Percentiles rank a stretch among this genome's conserved stretches.
Conservation (phyloP, 352 stramenopile genomes). For the Phytophthora citrophthora region DNA sequence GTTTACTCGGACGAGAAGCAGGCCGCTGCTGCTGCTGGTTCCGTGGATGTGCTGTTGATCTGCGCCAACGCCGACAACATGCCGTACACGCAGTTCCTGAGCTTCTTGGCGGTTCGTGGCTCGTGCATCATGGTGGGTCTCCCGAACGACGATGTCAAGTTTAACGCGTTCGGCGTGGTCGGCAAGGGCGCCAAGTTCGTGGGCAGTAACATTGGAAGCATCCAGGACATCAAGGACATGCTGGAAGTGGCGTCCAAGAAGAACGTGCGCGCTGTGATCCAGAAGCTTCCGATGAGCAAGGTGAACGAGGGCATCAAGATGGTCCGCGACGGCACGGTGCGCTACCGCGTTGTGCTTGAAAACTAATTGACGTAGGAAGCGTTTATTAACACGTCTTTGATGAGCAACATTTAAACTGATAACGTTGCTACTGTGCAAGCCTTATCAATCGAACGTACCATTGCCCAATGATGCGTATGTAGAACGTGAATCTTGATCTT, state of each 20-base stretch:
- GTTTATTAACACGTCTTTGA: too few species aligned
- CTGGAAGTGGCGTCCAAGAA: slow-evolving; percentile 80
- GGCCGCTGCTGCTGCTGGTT: slow-evolving; percentile 23
- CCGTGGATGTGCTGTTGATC: slow-evolving; percentile 75
- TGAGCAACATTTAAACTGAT: too few species aligned
- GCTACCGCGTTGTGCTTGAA: slow-evolving; percentile 57
- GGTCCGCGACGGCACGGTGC: slow-evolving; percentile 40
- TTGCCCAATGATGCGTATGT: too few species aligned
- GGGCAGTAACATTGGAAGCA: slow-evolving; percentile 80
- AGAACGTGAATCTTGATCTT: too few species aligned
- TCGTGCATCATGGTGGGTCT: slow-evolving; percentile 72
- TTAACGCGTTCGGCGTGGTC: slow-evolving; percentile 59
- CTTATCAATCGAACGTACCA: too few species aligned
- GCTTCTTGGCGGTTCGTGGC: slow-evolving; percentile 58
- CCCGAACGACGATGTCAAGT: slow-evolving; percentile 65
- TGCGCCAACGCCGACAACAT: slow-evolving; percentile 66
- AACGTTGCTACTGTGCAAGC: too few species aligned
- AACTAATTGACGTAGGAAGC: slow-evolving; percentile 24
- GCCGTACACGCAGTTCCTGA: slow-evolving; percentile 55
- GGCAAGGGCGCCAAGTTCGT: slow-evolving; percentile 44
- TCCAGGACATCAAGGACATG: slow-evolving; percentile 86
- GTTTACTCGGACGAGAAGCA: slow-evolving; percentile 53
- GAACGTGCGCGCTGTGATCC: slow-evolving; percentile 64
- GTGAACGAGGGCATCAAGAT: slow-evolving; percentile 58
- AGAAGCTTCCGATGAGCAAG: slow-evolving; percentile 57